These are phyloP conservation scores for Xylaria sp. DNA, from an alignment of 2,329 filamentous ascomycete species.

Conservation along the genomic window DNA sequence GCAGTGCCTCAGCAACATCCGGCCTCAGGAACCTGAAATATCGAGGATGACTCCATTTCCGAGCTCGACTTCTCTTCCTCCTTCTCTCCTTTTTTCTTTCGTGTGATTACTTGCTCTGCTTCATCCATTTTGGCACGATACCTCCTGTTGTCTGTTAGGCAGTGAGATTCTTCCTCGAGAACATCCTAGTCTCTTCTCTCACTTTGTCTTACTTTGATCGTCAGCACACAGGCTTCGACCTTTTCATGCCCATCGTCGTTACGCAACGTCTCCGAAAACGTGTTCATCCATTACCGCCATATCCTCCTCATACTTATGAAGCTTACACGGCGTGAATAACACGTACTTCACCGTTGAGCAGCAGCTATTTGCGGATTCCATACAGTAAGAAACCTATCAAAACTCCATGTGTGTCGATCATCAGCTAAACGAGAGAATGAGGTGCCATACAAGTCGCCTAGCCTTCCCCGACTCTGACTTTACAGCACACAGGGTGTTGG, in stretches of 20 bases:
- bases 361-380: neutral
- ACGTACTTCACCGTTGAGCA: neutral
- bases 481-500: constrained; percentile 15
- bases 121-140: neutral
- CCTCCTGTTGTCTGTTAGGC: no score
- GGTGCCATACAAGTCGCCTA: neutral
- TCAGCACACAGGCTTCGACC: no score
- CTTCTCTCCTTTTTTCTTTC: constrained; percentile 17
- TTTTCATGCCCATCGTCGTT: neutral
- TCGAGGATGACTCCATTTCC: constrained; percentile 33
- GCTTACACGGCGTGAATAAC: neutral
- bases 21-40: constrained; percentile 31
- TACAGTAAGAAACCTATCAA: constrained; percentile 2
- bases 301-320: neutral
- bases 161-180: neutral
- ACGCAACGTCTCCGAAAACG: neutral
- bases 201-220: neutral
- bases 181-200: neutral
- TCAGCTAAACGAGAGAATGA: neutral
- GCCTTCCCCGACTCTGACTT: constrained; percentile 18
- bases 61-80: constrained; percentile 20
- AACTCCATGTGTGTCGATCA: neutral
- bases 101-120: constrained; percentile 10
- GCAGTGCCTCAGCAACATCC: constrained; percentile 22
- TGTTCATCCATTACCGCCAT: neutral